Conservation (phyloP, 306 rosid genomes). For the Argentina anserina region DNA sequence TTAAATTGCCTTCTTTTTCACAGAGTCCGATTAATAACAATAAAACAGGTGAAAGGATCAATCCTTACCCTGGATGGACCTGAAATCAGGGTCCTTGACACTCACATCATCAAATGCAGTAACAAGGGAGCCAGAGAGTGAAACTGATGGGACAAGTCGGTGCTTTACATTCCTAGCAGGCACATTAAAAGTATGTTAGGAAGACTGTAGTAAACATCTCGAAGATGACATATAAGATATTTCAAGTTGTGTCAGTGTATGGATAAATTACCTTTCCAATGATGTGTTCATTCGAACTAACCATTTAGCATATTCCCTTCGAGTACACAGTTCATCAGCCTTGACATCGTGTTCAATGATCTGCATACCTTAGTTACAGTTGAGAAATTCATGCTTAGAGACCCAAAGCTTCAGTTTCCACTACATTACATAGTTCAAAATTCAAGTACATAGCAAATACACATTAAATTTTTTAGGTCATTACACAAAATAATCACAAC, state of each 20-base stretch:
- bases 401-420: conserved; percentile 19
- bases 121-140: conserved; percentile 51
- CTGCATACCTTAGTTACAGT: conserved; percentile 55
- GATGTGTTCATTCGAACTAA: conserved; percentile 55
- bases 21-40: neutral
- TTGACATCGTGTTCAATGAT: conserved; percentile 72
- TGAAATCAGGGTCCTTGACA: conserved; percentile 61
- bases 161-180: conserved; percentile 60
- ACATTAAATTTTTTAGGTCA: neutral
- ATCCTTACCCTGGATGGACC: conserved; percentile 65
- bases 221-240: neutral
- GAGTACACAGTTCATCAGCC: conserved; percentile 76
- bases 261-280: conserved; percentile 62
- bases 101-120: conserved; percentile 70
- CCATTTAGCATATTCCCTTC: conserved; percentile 96
- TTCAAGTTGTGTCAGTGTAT: conserved; percentile 5
- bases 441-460: neutral
- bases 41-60: conserved; percentile 8
- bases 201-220: conserved; percentile 8
- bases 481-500: neutral
- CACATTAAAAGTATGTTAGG: conserved; percentile 24
- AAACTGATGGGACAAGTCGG: conserved; percentile 52
- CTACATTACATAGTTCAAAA: neutral
- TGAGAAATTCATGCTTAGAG: conserved; percentile 34
- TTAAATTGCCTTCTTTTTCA: conserved; percentile 19